Evolutionary conservation across 768 basidiomycete genomes (phyloP), one percentile per base, ranked within the genome.

Genomic region (Boletus vermiculosoides): DNA sequence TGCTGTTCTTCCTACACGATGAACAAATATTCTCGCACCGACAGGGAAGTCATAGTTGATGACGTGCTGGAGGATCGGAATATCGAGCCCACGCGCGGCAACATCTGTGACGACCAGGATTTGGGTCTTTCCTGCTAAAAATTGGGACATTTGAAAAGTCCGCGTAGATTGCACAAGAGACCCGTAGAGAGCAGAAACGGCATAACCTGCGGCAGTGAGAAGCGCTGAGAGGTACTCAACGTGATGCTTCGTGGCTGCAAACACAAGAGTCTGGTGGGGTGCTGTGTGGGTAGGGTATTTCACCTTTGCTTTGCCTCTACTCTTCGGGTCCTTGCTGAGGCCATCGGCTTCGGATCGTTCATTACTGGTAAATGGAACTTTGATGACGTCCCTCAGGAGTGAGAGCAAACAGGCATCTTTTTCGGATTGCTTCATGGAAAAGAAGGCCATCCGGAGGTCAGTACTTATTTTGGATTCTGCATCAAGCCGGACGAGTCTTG

Each of bases 11-110:
- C 97, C 97, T 23, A 98, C 96, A 56, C 97, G 90, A 72, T 99
- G 97, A 0, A 99, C 87, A 63, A 98, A 99, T 12, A 97, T 86
- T 55, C 95, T 79, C 2, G 94, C 85, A 23, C 95, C 93, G 57
- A 93, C 89, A 1, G 97, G 97, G 63, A 99, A 98, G 65, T 99
- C 97, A 71, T 95, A 99, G 72, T 99, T 99, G 71, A 99, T 79
- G 34, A 99, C 97, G 67, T 98, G 92, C 69, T 95, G 93, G 59
- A 99, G 81, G 40, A 98, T 81, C 5, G 97, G 97, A 34, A 99
- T 95, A 74, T 99, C 97, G 63, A 99, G 93, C 66, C 97, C 97
- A 62, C 97, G 89, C 15, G 97, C 97, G 20, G 97, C 97, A 40
- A 99, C 94, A 66, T 99, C 97, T 0, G 97, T 99, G 42, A 98